These are phyloP conservation scores for Auricularia cornea DNA, from an alignment of 768 basidiomycete genomes.

Conservation along the genomic window DNA sequence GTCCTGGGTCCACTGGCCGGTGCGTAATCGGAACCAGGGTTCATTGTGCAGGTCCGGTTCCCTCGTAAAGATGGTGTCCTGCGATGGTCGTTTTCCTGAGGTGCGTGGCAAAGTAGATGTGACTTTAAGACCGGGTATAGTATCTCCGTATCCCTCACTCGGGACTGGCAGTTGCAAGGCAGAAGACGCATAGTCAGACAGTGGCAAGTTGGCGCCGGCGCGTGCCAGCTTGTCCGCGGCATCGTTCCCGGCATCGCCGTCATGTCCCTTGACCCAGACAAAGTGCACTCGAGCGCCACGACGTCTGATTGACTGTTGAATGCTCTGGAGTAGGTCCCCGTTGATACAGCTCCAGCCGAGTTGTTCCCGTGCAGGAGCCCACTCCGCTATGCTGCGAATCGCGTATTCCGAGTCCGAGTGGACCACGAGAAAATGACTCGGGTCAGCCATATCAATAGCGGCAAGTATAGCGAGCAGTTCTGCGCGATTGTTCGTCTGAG, in stretches of 20 bases:
- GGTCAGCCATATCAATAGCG: background rate
- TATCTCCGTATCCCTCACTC: background rate
- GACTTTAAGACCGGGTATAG: background rate
- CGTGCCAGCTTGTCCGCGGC: background rate
- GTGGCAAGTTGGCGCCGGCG: background rate
- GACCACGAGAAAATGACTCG: background rate
- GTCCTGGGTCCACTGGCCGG: no score
- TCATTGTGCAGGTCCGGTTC: background rate
- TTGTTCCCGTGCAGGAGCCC: background rate
- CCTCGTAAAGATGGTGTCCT: background rate
- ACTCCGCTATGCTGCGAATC: background rate
- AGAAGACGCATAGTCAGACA: background rate
- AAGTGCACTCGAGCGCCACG: background rate
- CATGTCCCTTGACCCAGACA: background rate
- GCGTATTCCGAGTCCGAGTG: background rate
- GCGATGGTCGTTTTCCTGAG: background rate
- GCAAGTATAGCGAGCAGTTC: background rate
- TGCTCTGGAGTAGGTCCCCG: background rate
- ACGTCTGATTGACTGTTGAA: background rate
- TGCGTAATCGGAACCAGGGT: no score
- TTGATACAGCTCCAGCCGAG: background rate
- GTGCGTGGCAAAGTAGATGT: background rate
- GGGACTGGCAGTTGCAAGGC: background rate
- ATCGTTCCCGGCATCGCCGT: background rate
- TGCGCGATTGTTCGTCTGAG: background rate